Evolutionary conservation across 805 yeast genomes (phyloP), one percentile per base, ranked within the genome.

Genomic region (Spencermartinsiella europaea): DNA sequence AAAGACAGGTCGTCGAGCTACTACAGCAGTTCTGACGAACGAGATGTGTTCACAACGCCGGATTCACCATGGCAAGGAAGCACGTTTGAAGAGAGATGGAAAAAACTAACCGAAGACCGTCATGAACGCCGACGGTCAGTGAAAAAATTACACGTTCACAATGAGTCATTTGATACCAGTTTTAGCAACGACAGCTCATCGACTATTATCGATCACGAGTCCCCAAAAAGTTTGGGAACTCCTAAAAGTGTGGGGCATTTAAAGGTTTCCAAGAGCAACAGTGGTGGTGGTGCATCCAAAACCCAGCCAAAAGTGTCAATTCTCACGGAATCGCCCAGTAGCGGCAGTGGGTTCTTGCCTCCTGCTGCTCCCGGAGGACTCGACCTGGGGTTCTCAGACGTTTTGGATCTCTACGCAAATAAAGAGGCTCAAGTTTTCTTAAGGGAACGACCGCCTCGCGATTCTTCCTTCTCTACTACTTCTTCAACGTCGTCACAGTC

Each of bases 41-140:
- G 21, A 17, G 42, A 27, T 21, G 42, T 40, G 12, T 50, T 48
- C 41, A 17, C 31, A n/a, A 48, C 48, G 5, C 48, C 52, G 3
- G 55, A 51, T 5, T 40, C 50, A 8, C 52, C 52, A 2, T 51
- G 55, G 55, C 34, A 43, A 7, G 46, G 55, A n/a, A 34, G 42
- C 39, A 35, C 37, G 27, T 37, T 50, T 31, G 43, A 49, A n/a
- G 52, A 41, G 31, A 36, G 53, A 21, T 49, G 55, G 51, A 28
- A 40, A 22, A 25, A 38, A 10, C 28, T 38, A 34, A 5, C 8
- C 7, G 37, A 34, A 34, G 20, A 17, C 37, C 37, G 31, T 12
- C 31, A 25, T 7, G 37, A 15, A 34, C 20, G 12, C 21, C 35
- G 21, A 27, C 3, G 36, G 31, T 21, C 37, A 37, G 17, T 15